Evolutionary conservation across 139 green algal genomes (phyloP).

Genomic region (Astrephomene gubernaculifera): DNA sequence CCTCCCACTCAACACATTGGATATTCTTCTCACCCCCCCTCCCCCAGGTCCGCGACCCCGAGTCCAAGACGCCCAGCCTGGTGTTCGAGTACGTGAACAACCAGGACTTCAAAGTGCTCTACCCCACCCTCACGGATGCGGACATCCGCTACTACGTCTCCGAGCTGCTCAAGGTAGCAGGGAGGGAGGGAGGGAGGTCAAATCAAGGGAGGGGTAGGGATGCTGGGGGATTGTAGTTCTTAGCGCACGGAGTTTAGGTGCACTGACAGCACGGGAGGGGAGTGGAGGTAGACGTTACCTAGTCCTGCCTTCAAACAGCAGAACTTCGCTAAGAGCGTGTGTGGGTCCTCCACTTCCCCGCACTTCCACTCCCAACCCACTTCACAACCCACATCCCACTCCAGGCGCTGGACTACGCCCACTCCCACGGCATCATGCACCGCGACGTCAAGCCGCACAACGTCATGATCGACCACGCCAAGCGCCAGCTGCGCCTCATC

Average conservation of each 20-base stretch:
- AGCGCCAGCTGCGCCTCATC: constrained; percentile 93
- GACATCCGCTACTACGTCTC: constrained; percentile 99
- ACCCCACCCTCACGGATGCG: constrained; percentile 90
- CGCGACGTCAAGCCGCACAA: constrained; percentile 85
- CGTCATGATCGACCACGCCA: constrained; percentile 98
- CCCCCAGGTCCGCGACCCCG: constrained; percentile 82
- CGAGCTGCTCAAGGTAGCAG: constrained; percentile 93
- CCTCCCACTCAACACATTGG: neutral
- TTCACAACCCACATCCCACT: constrained; percentile 34
- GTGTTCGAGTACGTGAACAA: constrained; percentile 98
- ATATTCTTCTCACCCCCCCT: too few relatives aligned
- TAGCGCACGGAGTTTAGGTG: too few relatives aligned
- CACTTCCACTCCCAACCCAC: neutral
- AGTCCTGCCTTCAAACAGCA: too few relatives aligned
- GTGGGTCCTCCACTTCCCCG: too few relatives aligned
- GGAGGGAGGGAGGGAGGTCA: too few relatives aligned
- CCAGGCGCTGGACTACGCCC: constrained; percentile 97
- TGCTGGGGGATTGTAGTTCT: too few relatives aligned
- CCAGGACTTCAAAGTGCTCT: constrained; percentile 56
- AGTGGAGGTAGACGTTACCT: too few relatives aligned
- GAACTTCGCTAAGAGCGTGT: too few relatives aligned
- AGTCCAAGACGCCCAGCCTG: constrained; percentile 94
- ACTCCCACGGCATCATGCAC: constrained; percentile 93
- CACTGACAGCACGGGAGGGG: too few relatives aligned
- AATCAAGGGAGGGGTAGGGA: too few relatives aligned